Base-by-base conservation (phyloP, 805 yeast species). In the Dipodascopsis tothii region DNA sequence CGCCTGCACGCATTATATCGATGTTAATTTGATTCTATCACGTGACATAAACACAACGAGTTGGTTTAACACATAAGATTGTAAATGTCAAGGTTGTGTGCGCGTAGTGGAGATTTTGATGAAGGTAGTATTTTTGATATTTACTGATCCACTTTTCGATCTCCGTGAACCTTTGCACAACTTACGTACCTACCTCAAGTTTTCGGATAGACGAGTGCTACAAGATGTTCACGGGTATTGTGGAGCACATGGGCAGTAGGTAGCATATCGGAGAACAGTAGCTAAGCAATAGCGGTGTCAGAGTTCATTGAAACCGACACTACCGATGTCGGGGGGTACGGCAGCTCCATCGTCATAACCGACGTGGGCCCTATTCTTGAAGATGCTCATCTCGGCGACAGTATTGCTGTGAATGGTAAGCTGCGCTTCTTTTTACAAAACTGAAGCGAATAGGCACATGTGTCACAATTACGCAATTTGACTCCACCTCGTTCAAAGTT, bases 371-470 rank as follows among this genome's bases (percentile, higher is more conserved):
- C 66, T 2, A 78, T 92, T 22, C 68, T 90, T 14, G 70, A 59
- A 0, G 99, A 92, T 60, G 87, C 84, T 51, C 88, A 87, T 58
- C 65, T 90, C 32, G 99, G 99, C 9, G 99, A 92, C 65, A 84
- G 95, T 14, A 92, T 92, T 45, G 77, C 92, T 21, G 76, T 90
- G 22, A 84, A 84, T 60, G 98, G 98, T 42, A 17, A 5, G 42
- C 33, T 4, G 14, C 14, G 3, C 3, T 9, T 16, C 16, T 9
- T 19, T 25, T 1, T 4, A 11, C 18, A 5, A 25, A 25, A 9
- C 25, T 38, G 9, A 17, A 14, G n/a, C n/a, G 14, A 11, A 2
- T 20, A 49, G 54, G 55, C n/a, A 77, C 76, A 2, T 92, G 99
- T 64, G 71, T 92, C 27, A 92, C 99, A 0, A 96, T 90, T 5